Percentiles rank a stretch among this genome's conserved stretches.
phyloP scores from a whole-genome alignment of 1,284 basidiomycete species.

The Boletus hoseneyae region DNA sequence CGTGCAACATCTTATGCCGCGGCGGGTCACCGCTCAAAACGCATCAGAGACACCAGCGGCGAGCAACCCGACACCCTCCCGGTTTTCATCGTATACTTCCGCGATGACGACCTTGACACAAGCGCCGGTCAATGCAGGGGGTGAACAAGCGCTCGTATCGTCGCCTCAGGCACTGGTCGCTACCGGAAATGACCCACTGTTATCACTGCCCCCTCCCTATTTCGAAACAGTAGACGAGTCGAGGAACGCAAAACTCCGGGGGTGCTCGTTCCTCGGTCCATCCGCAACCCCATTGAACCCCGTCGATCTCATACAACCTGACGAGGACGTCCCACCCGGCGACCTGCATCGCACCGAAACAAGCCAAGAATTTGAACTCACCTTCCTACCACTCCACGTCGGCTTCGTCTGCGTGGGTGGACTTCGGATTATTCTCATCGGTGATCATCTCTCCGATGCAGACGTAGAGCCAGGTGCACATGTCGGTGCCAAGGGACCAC shows the following conservation, averaged over 20 bases:
- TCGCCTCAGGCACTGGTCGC: slow-evolving; percentile 36
- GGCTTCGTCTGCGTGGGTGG: slow-evolving; percentile 65
- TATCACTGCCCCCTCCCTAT: slow-evolving; percentile 46
- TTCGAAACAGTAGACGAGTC: slow-evolving; percentile 38
- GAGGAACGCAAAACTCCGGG: slow-evolving; percentile 27
- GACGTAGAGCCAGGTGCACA: slow-evolving; percentile 26
- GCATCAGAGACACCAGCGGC: slow-evolving; percentile 9
- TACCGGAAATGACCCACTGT: slow-evolving; percentile 26
- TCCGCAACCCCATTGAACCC: slow-evolving; percentile 49
- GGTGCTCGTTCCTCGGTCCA: slow-evolving; percentile 49
- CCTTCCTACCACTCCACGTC: slow-evolving; percentile 49
- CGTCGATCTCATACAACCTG: slow-evolving; percentile 34
- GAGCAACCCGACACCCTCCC: slow-evolving; percentile 7
- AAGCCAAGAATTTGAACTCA: slow-evolving; percentile 56
- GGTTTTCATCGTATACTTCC: slow-evolving; percentile 42
- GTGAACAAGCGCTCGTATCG: slow-evolving; percentile 46
- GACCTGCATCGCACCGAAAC: slow-evolving; percentile 34
- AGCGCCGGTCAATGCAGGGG: slow-evolving; percentile 38
- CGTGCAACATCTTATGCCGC: slow-evolving; percentile 59
- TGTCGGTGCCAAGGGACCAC: slow-evolving; percentile 30
- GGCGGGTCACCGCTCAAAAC: slow-evolving; percentile 25
- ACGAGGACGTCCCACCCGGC: slow-evolving; percentile 14
- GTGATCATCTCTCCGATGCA: slow-evolving; percentile 46
- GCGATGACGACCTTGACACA: slow-evolving; percentile 42
- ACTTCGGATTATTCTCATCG: slow-evolving; percentile 56